Conservation (phyloP, 2,329 filamentous ascomycete species). For the Penicillium verrucosum region DNA sequence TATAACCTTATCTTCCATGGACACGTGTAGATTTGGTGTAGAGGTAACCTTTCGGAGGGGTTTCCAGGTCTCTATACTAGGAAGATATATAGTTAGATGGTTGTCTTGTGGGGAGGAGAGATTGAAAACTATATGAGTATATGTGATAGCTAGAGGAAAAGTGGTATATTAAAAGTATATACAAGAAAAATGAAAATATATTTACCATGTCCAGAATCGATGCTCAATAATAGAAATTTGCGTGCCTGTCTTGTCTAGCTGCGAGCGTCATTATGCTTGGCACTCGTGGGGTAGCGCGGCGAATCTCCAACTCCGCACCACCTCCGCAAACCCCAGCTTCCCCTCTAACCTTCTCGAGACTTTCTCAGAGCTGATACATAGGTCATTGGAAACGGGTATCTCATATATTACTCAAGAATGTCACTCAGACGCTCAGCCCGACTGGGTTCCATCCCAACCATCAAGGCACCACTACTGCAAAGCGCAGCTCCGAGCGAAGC, state of each 20-base stretch:
- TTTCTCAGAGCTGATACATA: not conserved
- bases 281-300: conserved; percentile 1
- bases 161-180: not conserved
- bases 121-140: not conserved
- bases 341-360: not conserved
- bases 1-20: too few relatives aligned
- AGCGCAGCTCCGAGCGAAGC: conserved; percentile 22
- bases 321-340: not conserved
- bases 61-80: not conserved
- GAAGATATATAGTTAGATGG: not conserved
- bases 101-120: not conserved
- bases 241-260: not conserved
- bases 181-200: not conserved
- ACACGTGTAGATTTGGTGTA: too few relatives aligned
- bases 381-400: not conserved
- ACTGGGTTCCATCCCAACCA: conserved; percentile 34
- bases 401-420: conserved; percentile 36
- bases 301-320: not conserved
- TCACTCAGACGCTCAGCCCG: conserved; percentile 53
- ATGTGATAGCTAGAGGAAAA: not conserved
- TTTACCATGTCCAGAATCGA: not conserved
- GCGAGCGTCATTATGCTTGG: not conserved
- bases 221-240: not conserved
- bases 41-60: too few relatives aligned
- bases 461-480: conserved; percentile 19